Conservation (phyloP, 139 green algal genomes). For the Chlorella sorokiniana region DNA sequence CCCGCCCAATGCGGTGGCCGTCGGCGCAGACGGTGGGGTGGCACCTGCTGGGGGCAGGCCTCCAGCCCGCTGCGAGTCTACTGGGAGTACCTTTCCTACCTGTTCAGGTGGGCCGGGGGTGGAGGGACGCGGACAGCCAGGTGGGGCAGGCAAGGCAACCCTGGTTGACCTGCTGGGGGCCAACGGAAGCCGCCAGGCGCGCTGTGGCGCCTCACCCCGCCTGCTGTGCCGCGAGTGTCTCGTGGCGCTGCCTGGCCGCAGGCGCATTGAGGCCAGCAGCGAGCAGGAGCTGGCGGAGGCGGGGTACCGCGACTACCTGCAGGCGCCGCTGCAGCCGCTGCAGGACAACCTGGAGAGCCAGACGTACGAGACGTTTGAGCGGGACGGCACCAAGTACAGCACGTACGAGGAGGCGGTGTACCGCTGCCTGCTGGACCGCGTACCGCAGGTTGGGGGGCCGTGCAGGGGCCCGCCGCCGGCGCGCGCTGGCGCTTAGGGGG, state of each 20-base stretch:
- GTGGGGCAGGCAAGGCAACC: not conserved
- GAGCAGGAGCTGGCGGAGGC: constrained; percentile 71
- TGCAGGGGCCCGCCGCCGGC: not conserved
- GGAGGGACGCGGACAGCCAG: not conserved
- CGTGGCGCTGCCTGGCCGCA: not conserved
- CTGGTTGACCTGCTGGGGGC: not conserved
- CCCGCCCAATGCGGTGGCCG: constrained; percentile 18
- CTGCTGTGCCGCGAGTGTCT: not conserved
- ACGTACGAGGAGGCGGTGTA: constrained; percentile 87
- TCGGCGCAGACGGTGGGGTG: not conserved
- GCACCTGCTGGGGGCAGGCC: not conserved
- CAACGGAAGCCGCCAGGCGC: no score
- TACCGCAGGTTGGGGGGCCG: constrained; percentile 1
- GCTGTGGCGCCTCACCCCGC: not conserved
- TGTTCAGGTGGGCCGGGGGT: constrained; percentile 66
- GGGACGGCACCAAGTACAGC: constrained; percentile 92
- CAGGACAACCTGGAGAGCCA: constrained; percentile 96
- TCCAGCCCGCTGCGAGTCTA: constrained; percentile 75
- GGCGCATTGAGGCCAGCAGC: constrained; percentile 8
- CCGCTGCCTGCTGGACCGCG: constrained; percentile 66
- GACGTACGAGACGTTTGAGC: constrained; percentile 99
- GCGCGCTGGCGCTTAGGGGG: no score
- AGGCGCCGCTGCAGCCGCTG: constrained; percentile 88
- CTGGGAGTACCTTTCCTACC: constrained; percentile 93
- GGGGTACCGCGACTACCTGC: constrained; percentile 92